Percentiles rank a stretch among this genome's conserved stretches.
Conservation (phyloP, 495 filamentous ascomycete species). For the Xylaria cubensis region DNA sequence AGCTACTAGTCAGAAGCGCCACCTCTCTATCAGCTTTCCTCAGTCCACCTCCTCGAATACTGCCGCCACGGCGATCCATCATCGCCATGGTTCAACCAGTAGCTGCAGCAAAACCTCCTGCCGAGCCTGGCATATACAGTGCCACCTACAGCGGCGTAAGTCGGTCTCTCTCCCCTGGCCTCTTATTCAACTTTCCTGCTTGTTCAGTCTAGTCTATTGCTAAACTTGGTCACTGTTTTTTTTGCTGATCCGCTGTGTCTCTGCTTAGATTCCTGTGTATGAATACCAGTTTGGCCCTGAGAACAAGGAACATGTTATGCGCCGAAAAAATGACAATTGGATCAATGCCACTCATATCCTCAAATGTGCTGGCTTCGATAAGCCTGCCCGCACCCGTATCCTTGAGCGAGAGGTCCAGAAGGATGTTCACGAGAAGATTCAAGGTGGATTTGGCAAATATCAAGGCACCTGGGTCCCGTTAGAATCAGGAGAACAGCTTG, state of each 20-base stretch:
- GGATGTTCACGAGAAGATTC: constrained; percentile 94
- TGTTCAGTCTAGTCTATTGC: constrained; percentile 38
- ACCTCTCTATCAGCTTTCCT: neutral
- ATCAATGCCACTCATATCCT: constrained; percentile 97
- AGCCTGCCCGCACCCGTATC: constrained; percentile 91
- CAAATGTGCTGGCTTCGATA: constrained; percentile 73
- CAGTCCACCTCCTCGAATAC: neutral
- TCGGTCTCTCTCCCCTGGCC: constrained; percentile 36
- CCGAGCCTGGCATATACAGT: constrained; percentile 69
- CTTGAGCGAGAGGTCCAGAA: constrained; percentile 97
- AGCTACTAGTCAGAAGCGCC: neutral
- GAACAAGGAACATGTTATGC: constrained; percentile 80
- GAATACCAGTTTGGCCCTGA: constrained; percentile 82
- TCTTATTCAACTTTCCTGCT: constrained; percentile 2
- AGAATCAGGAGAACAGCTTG: constrained; percentile 77
- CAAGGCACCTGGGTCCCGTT: constrained; percentile 98
- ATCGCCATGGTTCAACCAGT: constrained; percentile 49
- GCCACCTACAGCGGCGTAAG: constrained; percentile 94
- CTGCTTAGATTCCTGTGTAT: constrained; percentile 83
- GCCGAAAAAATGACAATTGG: constrained; percentile 85
- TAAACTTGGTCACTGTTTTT: constrained; percentile 47
- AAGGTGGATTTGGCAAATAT: constrained; percentile 98
- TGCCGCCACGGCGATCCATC: neutral
- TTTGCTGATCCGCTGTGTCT: constrained; percentile 30
- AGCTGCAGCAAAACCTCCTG: constrained; percentile 27